Evolutionary conservation across 1,284 basidiomycete genomes (phyloP).

Genomic region (Cryptococcus sp.): DNA sequence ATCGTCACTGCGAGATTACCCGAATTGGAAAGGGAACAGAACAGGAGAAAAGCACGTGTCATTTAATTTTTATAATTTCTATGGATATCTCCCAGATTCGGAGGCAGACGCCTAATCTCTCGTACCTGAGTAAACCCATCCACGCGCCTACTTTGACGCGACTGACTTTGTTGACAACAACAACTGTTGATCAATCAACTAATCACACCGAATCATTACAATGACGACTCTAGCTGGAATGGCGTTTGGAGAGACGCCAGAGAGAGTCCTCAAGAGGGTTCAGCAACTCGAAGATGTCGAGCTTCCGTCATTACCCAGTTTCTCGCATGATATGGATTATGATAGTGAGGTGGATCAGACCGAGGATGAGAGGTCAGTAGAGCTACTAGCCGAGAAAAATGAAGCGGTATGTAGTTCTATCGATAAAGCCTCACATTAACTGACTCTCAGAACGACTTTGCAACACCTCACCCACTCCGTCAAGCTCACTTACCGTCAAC

Average conservation of each 20-base stretch:
- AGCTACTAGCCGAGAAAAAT: background rate
- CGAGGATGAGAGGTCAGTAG: background rate
- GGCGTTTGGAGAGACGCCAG: conserved; percentile 33
- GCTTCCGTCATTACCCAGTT: conserved; percentile 41
- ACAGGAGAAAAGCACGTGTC: background rate
- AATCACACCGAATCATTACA: background rate
- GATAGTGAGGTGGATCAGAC: conserved; percentile 18
- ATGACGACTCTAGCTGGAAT: conserved; percentile 21
- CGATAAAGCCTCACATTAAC: background rate
- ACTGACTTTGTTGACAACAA: conserved; percentile 11
- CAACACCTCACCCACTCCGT: conserved; percentile 30
- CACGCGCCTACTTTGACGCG: conserved; percentile 6
- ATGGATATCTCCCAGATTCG: conserved; percentile 4
- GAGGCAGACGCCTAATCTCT: too few species aligned
- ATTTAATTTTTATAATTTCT: conserved; percentile 5
- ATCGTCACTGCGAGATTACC: background rate
- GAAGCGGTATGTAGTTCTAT: too few species aligned
- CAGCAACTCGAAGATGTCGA: conserved; percentile 42
- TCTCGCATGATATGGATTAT: conserved; percentile 37
- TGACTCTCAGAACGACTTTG: conserved; percentile 11
- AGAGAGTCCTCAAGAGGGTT: conserved; percentile 34
- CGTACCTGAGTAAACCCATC: too few species aligned
- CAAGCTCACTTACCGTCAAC: conserved; percentile 8
- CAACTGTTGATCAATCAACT: background rate
- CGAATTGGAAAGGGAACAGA: background rate